These are phyloP conservation scores for Massarina eburnea DNA, from an alignment of 2,329 filamentous ascomycete genomes.

Conservation along the genomic window DNA sequence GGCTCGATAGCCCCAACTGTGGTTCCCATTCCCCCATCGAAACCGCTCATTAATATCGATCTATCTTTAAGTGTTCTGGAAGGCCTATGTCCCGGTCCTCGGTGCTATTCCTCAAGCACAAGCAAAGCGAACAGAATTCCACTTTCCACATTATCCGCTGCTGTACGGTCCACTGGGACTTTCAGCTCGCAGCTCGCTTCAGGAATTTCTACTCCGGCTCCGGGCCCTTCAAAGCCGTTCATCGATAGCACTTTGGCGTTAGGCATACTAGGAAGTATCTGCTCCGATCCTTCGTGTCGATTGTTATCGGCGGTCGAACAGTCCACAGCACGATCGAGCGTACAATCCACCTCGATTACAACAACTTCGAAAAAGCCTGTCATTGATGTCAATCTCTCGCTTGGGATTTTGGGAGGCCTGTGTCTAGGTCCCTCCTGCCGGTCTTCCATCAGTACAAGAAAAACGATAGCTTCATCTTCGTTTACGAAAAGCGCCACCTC, in stretches of 20 bases:
- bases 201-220: neutral
- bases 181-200: neutral
- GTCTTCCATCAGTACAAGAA: neutral
- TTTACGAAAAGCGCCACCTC: neutral
- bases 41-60: conserved; percentile 1
- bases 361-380: neutral
- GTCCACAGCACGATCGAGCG: neutral
- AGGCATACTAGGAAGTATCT: neutral
- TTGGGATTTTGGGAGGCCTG: conserved; percentile 1
- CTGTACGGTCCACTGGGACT: neutral
- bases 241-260: conserved; percentile 1
- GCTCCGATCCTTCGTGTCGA: neutral
- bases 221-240: neutral
- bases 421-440: conserved; percentile 1
- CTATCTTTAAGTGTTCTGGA: conserved; percentile 2
- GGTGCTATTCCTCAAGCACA: conserved; percentile 1
- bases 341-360: neutral
- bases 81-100: neutral
- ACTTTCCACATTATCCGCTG: neutral
- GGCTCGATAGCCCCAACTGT: neutral
- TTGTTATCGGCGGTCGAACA: neutral
- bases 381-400: conserved; percentile 4
- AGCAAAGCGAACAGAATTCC: neutral
- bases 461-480: neutral
- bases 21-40: neutral